Percentiles rank a stretch among this genome's conserved stretches.
These are phyloP conservation scores for Pseudomassariella vexata DNA, from an alignment of 2,329 filamentous ascomycete genomes.

Conservation along the genomic window DNA sequence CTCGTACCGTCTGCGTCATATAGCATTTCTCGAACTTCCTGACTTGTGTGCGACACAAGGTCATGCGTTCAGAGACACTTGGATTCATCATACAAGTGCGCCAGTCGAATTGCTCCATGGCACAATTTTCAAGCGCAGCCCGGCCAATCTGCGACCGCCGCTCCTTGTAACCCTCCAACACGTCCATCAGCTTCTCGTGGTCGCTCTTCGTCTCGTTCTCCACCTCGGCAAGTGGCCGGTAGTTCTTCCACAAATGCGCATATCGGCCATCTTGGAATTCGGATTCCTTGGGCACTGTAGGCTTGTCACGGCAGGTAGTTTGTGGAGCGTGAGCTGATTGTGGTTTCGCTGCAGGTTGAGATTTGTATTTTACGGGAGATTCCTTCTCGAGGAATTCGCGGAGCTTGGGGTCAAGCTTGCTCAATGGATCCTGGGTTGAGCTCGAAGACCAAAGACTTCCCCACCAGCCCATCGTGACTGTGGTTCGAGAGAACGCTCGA, in stretches of 20 bases:
- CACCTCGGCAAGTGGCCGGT: slow-evolving; percentile 66
- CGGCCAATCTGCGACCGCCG: slow-evolving; percentile 71
- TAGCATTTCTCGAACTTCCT: slow-evolving; percentile 80
- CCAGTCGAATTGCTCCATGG: slow-evolving; percentile 77
- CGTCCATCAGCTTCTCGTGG: slow-evolving; percentile 72
- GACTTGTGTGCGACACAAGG: slow-evolving; percentile 76
- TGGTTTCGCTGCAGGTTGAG: slow-evolving; percentile 1
- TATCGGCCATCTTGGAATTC: slow-evolving; percentile 57
- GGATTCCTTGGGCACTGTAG: slow-evolving; percentile 41
- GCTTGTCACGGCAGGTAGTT: slow-evolving; percentile 7
- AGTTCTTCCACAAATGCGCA: slow-evolving; percentile 89
- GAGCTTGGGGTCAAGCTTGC: slow-evolving; percentile 74
- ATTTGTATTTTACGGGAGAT: slow-evolving; percentile 64
- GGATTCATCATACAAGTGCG: slow-evolving; percentile 76
- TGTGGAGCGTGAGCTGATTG: slow-evolving; percentile 4
- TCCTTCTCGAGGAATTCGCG: slow-evolving; percentile 81
- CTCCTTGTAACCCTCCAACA: slow-evolving; percentile 80
- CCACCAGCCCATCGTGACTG: slow-evolving; percentile 49
- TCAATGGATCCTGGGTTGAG: slow-evolving; percentile 56
- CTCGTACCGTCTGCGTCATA: slow-evolving; percentile 72
- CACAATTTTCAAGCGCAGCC: slow-evolving; percentile 89
- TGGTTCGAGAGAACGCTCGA: too few relatives aligned
- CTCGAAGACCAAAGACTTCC: slow-evolving; percentile 46
- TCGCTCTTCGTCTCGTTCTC: slow-evolving; percentile 66
- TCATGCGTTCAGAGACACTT: slow-evolving; percentile 60